A percentile compares a stretch with the other conserved stretches of the same genome.
Evolutionary conservation across 306 rosid genomes (phyloP).

Genomic region (Datisca glomerata): DNA sequence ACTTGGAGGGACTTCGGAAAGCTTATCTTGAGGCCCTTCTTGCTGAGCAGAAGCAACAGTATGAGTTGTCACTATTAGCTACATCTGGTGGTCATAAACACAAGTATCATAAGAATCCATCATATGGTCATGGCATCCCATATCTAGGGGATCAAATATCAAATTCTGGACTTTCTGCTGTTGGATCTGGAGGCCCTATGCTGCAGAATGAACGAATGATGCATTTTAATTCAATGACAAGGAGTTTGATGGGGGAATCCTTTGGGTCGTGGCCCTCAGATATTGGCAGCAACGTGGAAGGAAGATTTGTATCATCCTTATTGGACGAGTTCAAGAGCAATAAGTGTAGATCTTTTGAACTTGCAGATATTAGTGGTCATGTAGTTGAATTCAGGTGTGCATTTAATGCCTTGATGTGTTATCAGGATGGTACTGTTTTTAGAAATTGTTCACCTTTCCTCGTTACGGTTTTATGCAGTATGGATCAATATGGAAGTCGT

Average conservation of each 20-base stretch:
- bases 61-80: slow-evolving; percentile 53
- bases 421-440: background rate
- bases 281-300: slow-evolving; percentile 45
- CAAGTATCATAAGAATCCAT: slow-evolving; percentile 43
- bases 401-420: background rate
- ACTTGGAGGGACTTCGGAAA: slow-evolving; percentile 52
- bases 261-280: slow-evolving; percentile 47
- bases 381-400: slow-evolving; percentile 83
- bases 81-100: slow-evolving; percentile 46
- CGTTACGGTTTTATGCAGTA: slow-evolving; percentile 40
- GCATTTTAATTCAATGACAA: slow-evolving; percentile 43
- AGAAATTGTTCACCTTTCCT: slow-evolving; percentile 8
- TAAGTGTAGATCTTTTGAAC: slow-evolving; percentile 78
- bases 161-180: slow-evolving; percentile 41
- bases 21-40: slow-evolving; percentile 68
- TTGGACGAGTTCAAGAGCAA: slow-evolving; percentile 92
- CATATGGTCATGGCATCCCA: slow-evolving; percentile 49
- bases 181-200: slow-evolving; percentile 46
- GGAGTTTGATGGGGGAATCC: slow-evolving; percentile 56
- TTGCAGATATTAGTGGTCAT: slow-evolving; percentile 62
- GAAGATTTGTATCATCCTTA: slow-evolving; percentile 48
- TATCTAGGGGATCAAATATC: slow-evolving; percentile 47
- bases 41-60: slow-evolving; percentile 67
- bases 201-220: slow-evolving; percentile 51
- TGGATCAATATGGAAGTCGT: slow-evolving; percentile 98